phyloP scores from a whole-genome alignment of 768 basidiomycete species.

The Leucocoprinus sp. region DNA sequence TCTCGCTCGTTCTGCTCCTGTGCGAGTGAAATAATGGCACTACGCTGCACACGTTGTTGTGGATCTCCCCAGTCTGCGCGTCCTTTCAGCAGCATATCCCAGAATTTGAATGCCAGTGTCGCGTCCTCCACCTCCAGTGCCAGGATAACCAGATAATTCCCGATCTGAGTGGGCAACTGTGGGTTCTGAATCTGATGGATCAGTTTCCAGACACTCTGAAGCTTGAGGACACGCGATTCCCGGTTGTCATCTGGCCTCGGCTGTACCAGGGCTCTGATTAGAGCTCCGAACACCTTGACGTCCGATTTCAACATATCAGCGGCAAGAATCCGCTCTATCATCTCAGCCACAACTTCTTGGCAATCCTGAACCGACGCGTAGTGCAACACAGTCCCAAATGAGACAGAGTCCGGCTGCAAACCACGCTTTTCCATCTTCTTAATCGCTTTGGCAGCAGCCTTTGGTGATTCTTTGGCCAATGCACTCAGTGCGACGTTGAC shows the following conservation, averaged over 20 bases:
- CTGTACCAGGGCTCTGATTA: slow-evolving; percentile 36
- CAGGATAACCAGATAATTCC: slow-evolving; percentile 40
- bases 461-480: slow-evolving; percentile 41
- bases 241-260: slow-evolving; percentile 17
- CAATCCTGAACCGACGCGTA: slow-evolving; percentile 42
- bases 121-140: slow-evolving; percentile 44
- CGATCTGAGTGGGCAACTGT: slow-evolving; percentile 38
- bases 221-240: slow-evolving; percentile 20
- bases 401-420: slow-evolving; percentile 42
- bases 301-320: slow-evolving; percentile 29
- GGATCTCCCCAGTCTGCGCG: slow-evolving; percentile 40
- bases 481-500: slow-evolving; percentile 55
- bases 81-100: slow-evolving; percentile 38
- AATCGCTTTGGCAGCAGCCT: slow-evolving; percentile 38
- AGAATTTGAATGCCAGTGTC: slow-evolving; percentile 51
- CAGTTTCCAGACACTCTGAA: slow-evolving; percentile 35
- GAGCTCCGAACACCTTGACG: slow-evolving; percentile 38
- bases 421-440: slow-evolving; percentile 40
- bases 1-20: slow-evolving; percentile 11
- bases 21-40: slow-evolving; percentile 30
- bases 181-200: slow-evolving; percentile 30
- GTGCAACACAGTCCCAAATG: slow-evolving; percentile 58
- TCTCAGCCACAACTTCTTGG: slow-evolving; percentile 30
- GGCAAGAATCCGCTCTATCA: slow-evolving; percentile 33
- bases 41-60: slow-evolving; percentile 36